Percentiles rank a stretch among this genome's conserved stretches.
These are phyloP conservation scores for Cydonia oblonga DNA, from an alignment of 331 rosid genomes.

Conservation along the genomic window DNA sequence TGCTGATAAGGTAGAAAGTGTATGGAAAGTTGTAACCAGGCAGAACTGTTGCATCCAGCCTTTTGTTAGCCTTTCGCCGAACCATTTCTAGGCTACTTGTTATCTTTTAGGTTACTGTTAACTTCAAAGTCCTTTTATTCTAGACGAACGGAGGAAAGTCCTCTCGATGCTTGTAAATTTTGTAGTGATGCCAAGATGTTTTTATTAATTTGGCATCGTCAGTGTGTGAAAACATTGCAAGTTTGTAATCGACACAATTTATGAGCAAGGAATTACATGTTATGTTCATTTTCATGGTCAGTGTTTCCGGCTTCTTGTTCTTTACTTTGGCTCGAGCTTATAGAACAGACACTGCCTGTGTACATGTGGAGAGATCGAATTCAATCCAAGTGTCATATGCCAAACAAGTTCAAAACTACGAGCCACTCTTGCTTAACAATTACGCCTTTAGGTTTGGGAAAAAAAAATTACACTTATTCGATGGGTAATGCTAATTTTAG, in stretches of 20 bases:
- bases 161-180: background rate
- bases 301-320: background rate
- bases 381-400: background rate
- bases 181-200: background rate
- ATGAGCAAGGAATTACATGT: background rate
- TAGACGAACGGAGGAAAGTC: background rate
- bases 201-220: background rate
- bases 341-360: background rate
- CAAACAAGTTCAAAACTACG: too few relatives aligned
- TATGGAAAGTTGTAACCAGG: too few relatives aligned
- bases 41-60: background rate
- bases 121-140: background rate
- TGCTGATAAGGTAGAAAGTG: background rate
- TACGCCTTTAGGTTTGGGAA: too few relatives aligned
- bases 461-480: too few relatives aligned
- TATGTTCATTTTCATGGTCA: background rate
- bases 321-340: background rate
- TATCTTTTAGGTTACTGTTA: background rate
- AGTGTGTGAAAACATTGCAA: background rate
- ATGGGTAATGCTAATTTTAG: too few relatives aligned
- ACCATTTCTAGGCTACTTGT: background rate
- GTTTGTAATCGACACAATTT: background rate
- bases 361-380: background rate
- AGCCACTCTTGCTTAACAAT: too few relatives aligned
- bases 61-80: background rate